These are phyloP conservation scores for Berkeleyomyces rouxiae DNA, from an alignment of 2,329 filamentous ascomycete genomes.

Conservation along the genomic window DNA sequence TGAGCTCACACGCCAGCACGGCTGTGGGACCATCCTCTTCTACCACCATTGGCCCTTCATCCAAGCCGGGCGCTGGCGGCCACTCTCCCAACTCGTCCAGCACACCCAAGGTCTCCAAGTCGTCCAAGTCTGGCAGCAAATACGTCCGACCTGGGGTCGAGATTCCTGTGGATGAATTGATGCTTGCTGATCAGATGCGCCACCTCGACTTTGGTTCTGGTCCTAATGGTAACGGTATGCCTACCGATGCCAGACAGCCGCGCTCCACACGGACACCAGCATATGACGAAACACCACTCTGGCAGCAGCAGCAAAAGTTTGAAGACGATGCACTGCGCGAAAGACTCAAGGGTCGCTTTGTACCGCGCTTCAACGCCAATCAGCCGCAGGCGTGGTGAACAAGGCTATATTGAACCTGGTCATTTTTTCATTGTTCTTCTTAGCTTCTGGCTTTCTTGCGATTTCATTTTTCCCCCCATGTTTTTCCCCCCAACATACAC, in stretches of 20 bases:
- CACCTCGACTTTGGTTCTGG: background rate
- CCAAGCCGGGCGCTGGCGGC: background rate
- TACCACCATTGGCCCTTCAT: background rate
- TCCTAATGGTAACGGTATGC: background rate
- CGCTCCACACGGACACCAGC: background rate
- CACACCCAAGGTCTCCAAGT: background rate
- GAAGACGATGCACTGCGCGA: background rate
- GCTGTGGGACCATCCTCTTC: background rate
- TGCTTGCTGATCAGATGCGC: background rate
- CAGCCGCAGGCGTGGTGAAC: background rate
- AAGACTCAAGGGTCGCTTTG: conserved; percentile 3
- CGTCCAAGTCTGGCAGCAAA: background rate
- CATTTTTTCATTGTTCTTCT: background rate
- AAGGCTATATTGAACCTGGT: background rate
- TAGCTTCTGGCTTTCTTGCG: background rate
- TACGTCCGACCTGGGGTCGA: background rate
- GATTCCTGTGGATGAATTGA: background rate
- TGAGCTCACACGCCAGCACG: background rate
- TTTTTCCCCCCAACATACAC: background rate
- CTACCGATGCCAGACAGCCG: background rate
- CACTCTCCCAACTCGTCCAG: background rate
- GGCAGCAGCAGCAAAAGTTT: background rate
- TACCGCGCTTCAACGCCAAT: background rate
- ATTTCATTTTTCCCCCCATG: background rate
- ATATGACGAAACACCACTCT: background rate